Conservation (phyloP, 768 basidiomycete species). For the Hemileccinum impolitum region DNA sequence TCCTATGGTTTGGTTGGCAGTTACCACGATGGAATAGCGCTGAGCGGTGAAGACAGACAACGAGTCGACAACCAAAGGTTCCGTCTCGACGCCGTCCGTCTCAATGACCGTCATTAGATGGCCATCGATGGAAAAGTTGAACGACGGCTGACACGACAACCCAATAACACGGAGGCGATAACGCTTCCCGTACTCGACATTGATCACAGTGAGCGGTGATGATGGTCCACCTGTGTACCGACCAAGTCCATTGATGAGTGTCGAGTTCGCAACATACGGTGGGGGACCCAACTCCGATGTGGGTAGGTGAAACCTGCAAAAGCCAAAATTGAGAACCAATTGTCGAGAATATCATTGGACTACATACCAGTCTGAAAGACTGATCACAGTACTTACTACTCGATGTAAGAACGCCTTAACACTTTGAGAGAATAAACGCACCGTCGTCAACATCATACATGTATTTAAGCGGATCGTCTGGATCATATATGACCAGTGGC, state of each 20-base stretch:
- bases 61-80: slow-evolving; percentile 40
- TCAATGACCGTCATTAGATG: slow-evolving; percentile 47
- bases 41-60: slow-evolving; percentile 47
- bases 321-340: slow-evolving; percentile 26
- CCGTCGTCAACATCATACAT: slow-evolving; percentile 46
- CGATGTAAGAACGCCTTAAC: not conserved
- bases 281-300: not conserved
- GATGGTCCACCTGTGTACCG: slow-evolving; percentile 34
- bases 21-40: slow-evolving; percentile 46
- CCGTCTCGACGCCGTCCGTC: slow-evolving; percentile 38
- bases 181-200: slow-evolving; percentile 29
- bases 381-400: slow-evolving; percentile 40
- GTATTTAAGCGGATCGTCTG: slow-evolving; percentile 34
- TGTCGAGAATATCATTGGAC: not conserved
- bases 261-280: slow-evolving; percentile 24
- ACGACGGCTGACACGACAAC: slow-evolving; percentile 42
- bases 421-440: slow-evolving; percentile 4
- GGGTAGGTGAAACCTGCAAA: slow-evolving; percentile 14
- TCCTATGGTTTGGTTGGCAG: slow-evolving; percentile 28
- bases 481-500: slow-evolving; percentile 40
- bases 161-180: slow-evolving; percentile 38
- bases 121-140: slow-evolving; percentile 43
- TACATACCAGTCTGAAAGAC: slow-evolving; percentile 31
- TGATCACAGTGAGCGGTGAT: slow-evolving; percentile 35
- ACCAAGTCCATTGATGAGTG: slow-evolving; percentile 40